These are phyloP conservation scores for Claviceps sp. DNA, from an alignment of 2,329 filamentous ascomycete species.

Conservation along the genomic window DNA sequence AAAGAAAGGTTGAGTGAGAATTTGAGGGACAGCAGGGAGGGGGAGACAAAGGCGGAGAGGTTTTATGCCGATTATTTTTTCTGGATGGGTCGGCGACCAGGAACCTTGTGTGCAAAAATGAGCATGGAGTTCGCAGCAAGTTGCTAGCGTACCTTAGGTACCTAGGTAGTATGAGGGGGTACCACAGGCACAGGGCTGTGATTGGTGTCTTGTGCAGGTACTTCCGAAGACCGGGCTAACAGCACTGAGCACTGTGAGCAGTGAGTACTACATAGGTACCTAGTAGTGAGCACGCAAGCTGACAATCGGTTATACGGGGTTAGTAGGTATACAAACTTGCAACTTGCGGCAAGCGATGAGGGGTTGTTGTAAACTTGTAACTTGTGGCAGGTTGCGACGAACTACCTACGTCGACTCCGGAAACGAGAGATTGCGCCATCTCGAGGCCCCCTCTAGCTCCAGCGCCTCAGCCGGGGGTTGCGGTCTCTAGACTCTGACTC, in stretches of 20 bases:
- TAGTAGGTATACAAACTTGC: no score
- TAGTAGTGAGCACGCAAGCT: no score
- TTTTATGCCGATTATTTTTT: slow-evolving; percentile 5
- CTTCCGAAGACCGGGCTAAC: slow-evolving; percentile 2
- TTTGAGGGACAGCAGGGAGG: not conserved
- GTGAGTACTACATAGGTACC: no score
- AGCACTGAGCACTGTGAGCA: not conserved
- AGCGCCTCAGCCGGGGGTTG: not conserved
- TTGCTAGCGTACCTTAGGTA: no score
- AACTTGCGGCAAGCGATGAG: no score
- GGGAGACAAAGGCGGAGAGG: slow-evolving; percentile 6
- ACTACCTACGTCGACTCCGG: not conserved
- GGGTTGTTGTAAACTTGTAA: no score
- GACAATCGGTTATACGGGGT: no score
- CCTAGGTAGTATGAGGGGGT: not conserved
- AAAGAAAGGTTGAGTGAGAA: not conserved
- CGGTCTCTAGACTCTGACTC: not conserved
- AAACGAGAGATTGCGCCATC: slow-evolving; percentile 6
- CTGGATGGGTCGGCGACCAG: not conserved
- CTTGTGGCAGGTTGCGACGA: not conserved
- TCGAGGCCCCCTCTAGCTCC: not conserved
- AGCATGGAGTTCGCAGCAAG: no score
- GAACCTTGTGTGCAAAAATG: not conserved
- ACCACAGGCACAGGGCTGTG: not conserved
- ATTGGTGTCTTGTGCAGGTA: not conserved